phyloP scores from a whole-genome alignment of 2,329 filamentous ascomycete genomes.

The Cladosporium cucumerinum region DNA sequence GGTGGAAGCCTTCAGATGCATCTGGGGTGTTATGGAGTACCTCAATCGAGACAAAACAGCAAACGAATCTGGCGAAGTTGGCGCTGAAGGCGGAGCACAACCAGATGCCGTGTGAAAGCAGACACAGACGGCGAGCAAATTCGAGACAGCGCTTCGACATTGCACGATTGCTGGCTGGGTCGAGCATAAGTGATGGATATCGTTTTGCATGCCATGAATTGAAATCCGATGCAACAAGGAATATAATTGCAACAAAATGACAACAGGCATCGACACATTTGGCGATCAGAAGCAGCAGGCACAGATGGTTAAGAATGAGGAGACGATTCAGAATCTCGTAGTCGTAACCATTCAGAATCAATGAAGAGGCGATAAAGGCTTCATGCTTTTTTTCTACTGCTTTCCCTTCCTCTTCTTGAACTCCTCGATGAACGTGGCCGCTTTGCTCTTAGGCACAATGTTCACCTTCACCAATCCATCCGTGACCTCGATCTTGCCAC shows the following conservation, averaged over 20 bases:
- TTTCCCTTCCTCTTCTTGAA: conserved; percentile 67
- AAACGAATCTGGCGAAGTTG: not conserved
- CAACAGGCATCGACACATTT: too few species aligned
- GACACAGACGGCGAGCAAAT: not conserved
- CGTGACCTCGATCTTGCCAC: conserved; percentile 79
- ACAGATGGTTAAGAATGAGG: not conserved
- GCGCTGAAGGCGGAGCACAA: not conserved
- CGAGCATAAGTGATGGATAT: not conserved
- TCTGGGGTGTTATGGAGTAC: conserved; percentile 59
- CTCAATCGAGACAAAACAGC: conserved; percentile 36
- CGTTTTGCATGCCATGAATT: not conserved
- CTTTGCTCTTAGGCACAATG: conserved; percentile 70
- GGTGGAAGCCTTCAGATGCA: conserved; percentile 52
- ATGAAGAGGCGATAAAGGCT: not conserved
- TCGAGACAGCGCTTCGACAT: not conserved
- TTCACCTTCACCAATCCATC: conserved; percentile 82
- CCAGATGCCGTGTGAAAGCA: not conserved
- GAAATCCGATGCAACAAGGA: not conserved
- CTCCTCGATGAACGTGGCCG: conserved; percentile 73
- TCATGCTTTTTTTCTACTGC: conserved; percentile 1
- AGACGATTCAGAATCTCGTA: not conserved
- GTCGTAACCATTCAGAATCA: not conserved
- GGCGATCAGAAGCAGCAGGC: not conserved
- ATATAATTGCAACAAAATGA: not conserved
- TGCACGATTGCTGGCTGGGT: not conserved